A percentile compares a stretch with the other conserved stretches of the same genome.
Evolutionary conservation across 495 filamentous ascomycete genomes (phyloP).

Genomic region (Immersiella caudata): DNA sequence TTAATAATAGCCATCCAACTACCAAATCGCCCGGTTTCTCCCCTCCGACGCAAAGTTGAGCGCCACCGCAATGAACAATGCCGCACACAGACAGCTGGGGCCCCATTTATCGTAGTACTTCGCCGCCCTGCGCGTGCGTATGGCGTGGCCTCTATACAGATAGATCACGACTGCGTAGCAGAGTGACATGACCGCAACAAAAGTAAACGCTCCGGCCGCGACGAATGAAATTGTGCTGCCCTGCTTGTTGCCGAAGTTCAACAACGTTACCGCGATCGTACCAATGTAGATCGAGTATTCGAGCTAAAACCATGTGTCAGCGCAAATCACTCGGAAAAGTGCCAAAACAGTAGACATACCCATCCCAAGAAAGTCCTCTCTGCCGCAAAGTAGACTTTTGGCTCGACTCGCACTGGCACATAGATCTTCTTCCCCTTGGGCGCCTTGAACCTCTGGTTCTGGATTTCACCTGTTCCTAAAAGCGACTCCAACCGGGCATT

Average conservation of each 20-base stretch:
- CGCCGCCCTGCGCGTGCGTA: conserved; percentile 76
- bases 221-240: conserved; percentile 57
- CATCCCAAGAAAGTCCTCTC: conserved; percentile 96
- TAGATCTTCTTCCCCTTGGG: conserved; percentile 92
- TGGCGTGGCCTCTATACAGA: conserved; percentile 82
- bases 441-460: conserved; percentile 74
- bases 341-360: conserved; percentile 43
- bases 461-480: conserved; percentile 51
- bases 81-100: conserved; percentile 74
- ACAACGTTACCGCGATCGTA: conserved; percentile 84
- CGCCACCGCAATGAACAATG: conserved; percentile 70
- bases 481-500: conserved; percentile 53
- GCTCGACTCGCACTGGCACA: conserved; percentile 92
- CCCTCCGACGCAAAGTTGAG: conserved; percentile 76
- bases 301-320: conserved; percentile 54
- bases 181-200: conserved; percentile 73
- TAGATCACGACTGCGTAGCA: conserved; percentile 82
- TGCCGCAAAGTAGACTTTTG: conserved; percentile 95
- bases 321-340: conserved; percentile 14
- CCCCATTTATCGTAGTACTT: conserved; percentile 90
- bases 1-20: conserved; percentile 7
- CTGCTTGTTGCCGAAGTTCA: conserved; percentile 73
- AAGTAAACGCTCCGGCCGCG: conserved; percentile 76
- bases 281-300: conserved; percentile 95
- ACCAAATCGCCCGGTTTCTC: conserved; percentile 44